Conservation (phyloP, 306 rosid species). For the Morella rubra region DNA sequence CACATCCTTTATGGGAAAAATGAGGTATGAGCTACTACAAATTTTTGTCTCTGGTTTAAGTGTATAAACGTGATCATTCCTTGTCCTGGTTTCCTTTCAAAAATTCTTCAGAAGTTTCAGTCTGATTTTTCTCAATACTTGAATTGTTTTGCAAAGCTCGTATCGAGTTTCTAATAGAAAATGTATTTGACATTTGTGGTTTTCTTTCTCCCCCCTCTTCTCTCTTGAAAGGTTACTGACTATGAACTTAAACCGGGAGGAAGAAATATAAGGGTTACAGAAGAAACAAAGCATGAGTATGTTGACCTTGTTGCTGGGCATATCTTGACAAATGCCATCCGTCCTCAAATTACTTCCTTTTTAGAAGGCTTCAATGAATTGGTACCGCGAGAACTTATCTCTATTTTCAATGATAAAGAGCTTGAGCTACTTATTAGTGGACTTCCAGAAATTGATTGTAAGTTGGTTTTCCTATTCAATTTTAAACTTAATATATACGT, state of each 20-base stretch:
- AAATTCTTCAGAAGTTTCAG: background rate
- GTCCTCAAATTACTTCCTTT: conserved; percentile 91
- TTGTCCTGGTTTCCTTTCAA: background rate
- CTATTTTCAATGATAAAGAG: conserved; percentile 92
- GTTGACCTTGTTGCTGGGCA: conserved; percentile 98
- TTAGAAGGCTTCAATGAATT: conserved; percentile 80
- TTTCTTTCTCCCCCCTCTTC: background rate
- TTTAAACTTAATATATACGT: background rate
- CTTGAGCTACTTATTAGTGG: conserved; percentile 99
- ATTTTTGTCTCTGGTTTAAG: conserved; percentile 14
- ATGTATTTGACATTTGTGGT: background rate
- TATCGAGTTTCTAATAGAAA: background rate
- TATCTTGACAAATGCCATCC: conserved; percentile 88
- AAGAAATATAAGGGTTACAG: conserved; percentile 93
- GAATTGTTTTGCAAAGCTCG: background rate
- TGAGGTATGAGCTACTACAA: conserved; percentile 50
- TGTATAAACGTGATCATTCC: background rate
- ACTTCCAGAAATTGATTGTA: conserved; percentile 98
- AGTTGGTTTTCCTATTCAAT: conserved; percentile 34
- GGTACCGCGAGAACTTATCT: conserved; percentile 80
- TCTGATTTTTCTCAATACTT: background rate
- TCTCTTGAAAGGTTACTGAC: conserved; percentile 75
- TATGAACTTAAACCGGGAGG: conserved; percentile 99
- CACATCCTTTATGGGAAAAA: conserved; percentile 92
- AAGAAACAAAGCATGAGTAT: conserved; percentile 97